Percentiles rank a stretch among this genome's conserved stretches.
Conservation (phyloP, 2,329 filamentous ascomycete genomes). For the Botryotinia convoluta region DNA sequence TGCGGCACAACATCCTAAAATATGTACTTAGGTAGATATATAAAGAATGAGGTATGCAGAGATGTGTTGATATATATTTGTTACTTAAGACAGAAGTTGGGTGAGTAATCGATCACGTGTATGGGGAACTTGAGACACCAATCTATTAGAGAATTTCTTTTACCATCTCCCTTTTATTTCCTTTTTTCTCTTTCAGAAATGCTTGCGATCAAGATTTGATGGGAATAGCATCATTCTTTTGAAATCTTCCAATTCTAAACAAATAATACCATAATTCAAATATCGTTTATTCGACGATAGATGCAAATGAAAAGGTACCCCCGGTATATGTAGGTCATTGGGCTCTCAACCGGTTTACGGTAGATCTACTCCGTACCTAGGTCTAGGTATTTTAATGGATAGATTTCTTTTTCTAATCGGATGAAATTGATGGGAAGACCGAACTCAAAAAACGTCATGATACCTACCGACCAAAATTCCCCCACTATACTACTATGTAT, state of each 20-base stretch:
- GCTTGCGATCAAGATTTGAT: background rate
- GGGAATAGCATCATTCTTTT: background rate
- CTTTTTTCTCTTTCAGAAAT: background rate
- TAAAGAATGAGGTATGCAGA: background rate
- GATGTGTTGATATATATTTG: background rate
- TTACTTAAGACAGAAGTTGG: background rate
- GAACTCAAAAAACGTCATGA: slow-evolving; percentile 12
- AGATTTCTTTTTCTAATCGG: background rate
- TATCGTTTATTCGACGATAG: background rate
- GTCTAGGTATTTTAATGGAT: too few species aligned
- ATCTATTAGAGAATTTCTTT: background rate
- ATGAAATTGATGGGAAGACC: background rate
- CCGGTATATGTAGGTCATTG: background rate
- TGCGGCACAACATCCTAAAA: background rate
- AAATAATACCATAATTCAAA: background rate
- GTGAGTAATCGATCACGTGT: slow-evolving; percentile 1
- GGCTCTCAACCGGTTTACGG: background rate
- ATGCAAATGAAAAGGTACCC: background rate
- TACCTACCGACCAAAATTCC: background rate
- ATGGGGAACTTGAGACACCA: background rate
- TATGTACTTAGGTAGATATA: background rate
- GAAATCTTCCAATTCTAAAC: too few species aligned
- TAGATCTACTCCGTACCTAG: background rate
- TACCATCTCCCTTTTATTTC: background rate
- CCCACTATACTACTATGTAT: slow-evolving; percentile 8